phyloP scores from a whole-genome alignment of 768 basidiomycete species.

The Leccinum pellstonianum region DNA sequence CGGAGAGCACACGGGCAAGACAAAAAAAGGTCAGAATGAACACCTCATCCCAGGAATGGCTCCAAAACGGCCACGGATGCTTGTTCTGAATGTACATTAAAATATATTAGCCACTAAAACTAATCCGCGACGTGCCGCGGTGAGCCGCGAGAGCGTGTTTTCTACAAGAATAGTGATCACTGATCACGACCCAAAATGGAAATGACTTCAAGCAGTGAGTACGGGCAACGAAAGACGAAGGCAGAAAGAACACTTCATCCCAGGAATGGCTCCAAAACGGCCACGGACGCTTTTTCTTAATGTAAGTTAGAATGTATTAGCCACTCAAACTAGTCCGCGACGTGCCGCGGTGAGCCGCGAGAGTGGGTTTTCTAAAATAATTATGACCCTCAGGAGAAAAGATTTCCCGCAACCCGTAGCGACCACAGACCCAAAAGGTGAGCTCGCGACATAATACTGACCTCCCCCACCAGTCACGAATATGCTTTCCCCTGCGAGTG shows the following conservation, averaged over 20 bases:
- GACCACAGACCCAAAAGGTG: no score
- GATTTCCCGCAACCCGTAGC: no score
- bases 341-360: neutral
- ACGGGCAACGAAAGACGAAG: no score
- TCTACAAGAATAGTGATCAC: no score
- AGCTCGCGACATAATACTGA: no score
- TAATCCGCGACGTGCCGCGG: neutral
- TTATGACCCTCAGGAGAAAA: no score
- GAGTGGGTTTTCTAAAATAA: no score
- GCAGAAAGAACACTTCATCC: neutral
- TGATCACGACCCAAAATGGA: no score
- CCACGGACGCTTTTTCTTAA: neutral
- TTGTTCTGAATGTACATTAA: neutral
- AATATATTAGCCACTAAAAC: neutral
- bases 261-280: neutral
- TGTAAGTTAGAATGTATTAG: neutral
- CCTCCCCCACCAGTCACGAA: no score
- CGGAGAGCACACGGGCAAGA: neutral
- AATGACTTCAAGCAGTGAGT: no score
- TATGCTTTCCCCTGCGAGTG: no score
- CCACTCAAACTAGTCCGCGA: neutral
- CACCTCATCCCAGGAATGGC: neutral
- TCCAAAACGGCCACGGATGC: neutral
- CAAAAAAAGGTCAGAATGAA: neutral
- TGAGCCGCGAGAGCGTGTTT: neutral